phyloP scores from a whole-genome alignment of 768 basidiomycete species.

The Agrocybe praecox region DNA sequence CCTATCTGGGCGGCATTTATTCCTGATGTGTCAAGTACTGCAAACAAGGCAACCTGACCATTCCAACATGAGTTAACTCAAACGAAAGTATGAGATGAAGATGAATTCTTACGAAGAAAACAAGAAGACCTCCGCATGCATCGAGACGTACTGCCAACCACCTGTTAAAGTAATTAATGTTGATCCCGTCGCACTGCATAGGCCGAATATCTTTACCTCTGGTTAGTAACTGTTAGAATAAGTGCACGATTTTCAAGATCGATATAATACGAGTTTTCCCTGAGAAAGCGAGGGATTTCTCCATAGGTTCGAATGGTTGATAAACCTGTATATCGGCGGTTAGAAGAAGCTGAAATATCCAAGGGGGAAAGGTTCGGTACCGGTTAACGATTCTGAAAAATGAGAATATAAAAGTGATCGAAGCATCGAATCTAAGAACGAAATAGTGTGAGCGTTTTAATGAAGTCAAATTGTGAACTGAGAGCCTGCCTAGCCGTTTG shows the following conservation, averaged over 20 bases:
- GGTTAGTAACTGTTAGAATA: slow-evolving; percentile 65
- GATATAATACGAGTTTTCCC: slow-evolving; percentile 64
- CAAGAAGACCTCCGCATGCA: slow-evolving; percentile 61
- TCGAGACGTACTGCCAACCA: slow-evolving; percentile 78
- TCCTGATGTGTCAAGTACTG: slow-evolving; percentile 53
- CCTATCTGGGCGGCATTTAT: slow-evolving; percentile 73
- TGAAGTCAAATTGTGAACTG: background rate
- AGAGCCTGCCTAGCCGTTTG: slow-evolving; percentile 48
- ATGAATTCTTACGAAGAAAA: slow-evolving; percentile 45
- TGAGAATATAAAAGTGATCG: slow-evolving; percentile 78
- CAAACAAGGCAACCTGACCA: slow-evolving; percentile 65
- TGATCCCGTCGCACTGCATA: background rate
- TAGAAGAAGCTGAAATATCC: background rate
- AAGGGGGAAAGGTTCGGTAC: slow-evolving; percentile 23
- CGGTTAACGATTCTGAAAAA: slow-evolving; percentile 75
- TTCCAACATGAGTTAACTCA: background rate
- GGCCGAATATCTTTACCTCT: slow-evolving; percentile 39
- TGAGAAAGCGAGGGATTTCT: slow-evolving; percentile 59
- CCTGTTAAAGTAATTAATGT: slow-evolving; percentile 24
- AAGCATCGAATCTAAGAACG: slow-evolving; percentile 59
- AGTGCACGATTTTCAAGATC: slow-evolving; percentile 78
- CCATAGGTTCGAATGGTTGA: slow-evolving; percentile 77
- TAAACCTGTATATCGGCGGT: slow-evolving; percentile 35
- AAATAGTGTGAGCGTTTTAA: background rate
- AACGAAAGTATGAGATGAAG: background rate